A percentile compares a stretch with the other conserved stretches of the same genome.
Evolutionary conservation across 164 flowering plant genomes (phyloP).

Genomic region (Chimonanthus praecox): DNA sequence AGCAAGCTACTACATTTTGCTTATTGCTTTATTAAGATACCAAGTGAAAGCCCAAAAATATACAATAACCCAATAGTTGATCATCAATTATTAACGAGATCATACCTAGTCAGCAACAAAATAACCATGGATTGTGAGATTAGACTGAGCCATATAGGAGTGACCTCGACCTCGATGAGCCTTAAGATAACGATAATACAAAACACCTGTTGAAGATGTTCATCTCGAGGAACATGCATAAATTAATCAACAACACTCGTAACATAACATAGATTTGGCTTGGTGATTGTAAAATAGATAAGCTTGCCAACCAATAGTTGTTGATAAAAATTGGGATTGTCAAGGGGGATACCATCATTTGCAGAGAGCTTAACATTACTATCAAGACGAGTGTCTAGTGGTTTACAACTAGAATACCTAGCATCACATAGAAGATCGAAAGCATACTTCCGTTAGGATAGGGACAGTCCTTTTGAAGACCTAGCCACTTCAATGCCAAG

Average conservation of each 20-base stretch:
- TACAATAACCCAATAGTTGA: constrained; percentile 1
- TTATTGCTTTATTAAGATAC: neutral
- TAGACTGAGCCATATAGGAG: neutral
- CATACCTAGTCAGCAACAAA: neutral
- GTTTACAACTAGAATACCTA: neutral
- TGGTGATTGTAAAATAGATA: neutral
- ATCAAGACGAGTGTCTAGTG: neutral
- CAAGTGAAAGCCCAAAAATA: constrained; percentile 1
- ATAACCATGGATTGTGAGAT: neutral
- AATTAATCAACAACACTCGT: neutral
- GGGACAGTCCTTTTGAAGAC: neutral
- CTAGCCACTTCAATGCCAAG: neutral
- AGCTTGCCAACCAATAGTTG: neutral
- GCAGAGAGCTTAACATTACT: neutral
- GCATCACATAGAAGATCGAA: neutral
- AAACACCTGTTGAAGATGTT: neutral
- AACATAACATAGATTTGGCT: neutral
- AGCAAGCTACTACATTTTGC: neutral
- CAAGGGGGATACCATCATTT: neutral
- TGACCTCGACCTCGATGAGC: neutral
- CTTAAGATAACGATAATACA: neutral
- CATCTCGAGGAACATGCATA: neutral
- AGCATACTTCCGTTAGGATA: neutral
- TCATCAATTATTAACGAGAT: neutral
- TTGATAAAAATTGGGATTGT: neutral